Conservation (phyloP, 2,329 filamentous ascomycete species). For the Lachnellula occidentalis region DNA sequence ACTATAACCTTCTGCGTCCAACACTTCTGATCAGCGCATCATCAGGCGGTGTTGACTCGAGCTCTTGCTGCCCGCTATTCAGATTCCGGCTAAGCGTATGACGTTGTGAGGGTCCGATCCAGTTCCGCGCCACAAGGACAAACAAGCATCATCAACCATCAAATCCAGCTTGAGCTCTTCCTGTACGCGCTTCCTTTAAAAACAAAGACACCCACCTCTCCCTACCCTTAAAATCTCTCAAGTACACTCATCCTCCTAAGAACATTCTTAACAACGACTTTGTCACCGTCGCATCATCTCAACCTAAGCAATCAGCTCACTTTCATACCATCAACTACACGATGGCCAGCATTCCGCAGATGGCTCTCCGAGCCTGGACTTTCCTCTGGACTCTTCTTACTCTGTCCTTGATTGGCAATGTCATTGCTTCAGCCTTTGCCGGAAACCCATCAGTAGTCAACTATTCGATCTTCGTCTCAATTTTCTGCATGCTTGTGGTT, state of each 20-base stretch:
- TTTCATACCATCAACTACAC: not conserved
- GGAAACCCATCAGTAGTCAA: constrained; percentile 54
- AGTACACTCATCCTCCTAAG: no score
- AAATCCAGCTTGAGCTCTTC: not conserved
- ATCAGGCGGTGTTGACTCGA: not conserved
- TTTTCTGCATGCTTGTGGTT: constrained; percentile 59
- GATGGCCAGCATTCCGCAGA: constrained; percentile 21
- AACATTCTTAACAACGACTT: not conserved
- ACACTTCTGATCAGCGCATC: not conserved
- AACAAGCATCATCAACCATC: not conserved
- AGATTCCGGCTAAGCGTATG: not conserved
- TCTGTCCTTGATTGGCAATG: constrained; percentile 29
- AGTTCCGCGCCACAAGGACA: not conserved
- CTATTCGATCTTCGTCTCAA: constrained; percentile 61
- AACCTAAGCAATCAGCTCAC: not conserved
- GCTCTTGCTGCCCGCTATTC: not conserved
- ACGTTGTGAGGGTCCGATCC: not conserved
- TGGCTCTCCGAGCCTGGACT: constrained; percentile 21
- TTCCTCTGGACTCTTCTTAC: constrained; percentile 29
- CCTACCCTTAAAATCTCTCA: not conserved
- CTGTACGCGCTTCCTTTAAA: not conserved
- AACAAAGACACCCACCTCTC: not conserved
- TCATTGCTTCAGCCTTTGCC: constrained; percentile 50
- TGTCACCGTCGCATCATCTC: not conserved
- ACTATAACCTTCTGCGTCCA: not conserved